Percentiles rank a stretch among this genome's conserved stretches.
Conservation (phyloP, 73 alveolate species). For the Paramecium sonneborni region DNA sequence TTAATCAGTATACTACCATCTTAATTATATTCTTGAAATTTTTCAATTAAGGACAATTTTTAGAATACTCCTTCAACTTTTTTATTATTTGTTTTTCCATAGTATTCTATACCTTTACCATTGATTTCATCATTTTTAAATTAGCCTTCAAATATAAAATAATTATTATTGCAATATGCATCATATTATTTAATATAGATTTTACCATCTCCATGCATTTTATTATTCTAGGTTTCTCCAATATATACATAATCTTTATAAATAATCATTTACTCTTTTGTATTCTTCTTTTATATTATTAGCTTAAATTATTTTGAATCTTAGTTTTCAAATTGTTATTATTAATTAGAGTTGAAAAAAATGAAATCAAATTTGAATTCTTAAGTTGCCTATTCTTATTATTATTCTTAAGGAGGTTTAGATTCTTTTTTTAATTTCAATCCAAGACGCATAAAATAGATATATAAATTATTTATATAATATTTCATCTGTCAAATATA, state of each 20-base stretch:
- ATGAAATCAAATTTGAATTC: neutral
- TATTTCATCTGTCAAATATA: too few relatives aligned
- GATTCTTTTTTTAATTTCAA: neutral
- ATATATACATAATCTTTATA: neutral
- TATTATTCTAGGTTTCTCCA: neutral
- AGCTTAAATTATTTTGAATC: neutral
- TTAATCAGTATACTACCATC: neutral
- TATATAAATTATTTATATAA: neutral
- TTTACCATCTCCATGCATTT: conserved; percentile 43
- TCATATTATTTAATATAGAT: conserved; percentile 5
- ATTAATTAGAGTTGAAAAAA: neutral
- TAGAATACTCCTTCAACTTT: conserved; percentile 14
- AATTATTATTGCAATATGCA: conserved; percentile 15
- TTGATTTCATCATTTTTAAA: conserved; percentile 2
- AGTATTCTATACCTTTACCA: conserved; percentile 4
- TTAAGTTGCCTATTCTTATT: neutral
- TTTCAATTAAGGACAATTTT: neutral
- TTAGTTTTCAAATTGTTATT: neutral
- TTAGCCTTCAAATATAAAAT: conserved; percentile 41
- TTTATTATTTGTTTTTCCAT: conserved; percentile 12
- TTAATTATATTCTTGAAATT: conserved; percentile 14
- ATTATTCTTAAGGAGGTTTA: neutral
- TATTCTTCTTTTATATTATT: neutral
- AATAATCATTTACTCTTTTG: neutral
- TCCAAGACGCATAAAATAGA: conserved; percentile 7